These are phyloP conservation scores for Eucalyptus sp. DNA, from an alignment of 345 rosid genomes.

Conservation along the genomic window DNA sequence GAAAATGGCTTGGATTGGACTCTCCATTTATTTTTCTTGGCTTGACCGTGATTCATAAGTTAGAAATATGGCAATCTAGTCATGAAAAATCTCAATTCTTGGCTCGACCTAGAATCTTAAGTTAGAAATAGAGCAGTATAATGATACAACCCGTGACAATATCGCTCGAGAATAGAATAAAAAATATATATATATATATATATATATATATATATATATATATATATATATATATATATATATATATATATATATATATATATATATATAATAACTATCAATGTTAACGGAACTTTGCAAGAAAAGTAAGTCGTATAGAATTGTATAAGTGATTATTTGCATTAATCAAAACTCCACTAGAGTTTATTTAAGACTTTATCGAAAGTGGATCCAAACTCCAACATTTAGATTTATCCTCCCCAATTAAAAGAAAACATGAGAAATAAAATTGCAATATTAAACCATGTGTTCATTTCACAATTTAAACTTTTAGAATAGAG, in stretches of 20 bases:
- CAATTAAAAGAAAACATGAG: neutral
- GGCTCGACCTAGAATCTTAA: neutral
- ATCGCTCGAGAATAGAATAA: neutral
- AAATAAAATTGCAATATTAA: neutral
- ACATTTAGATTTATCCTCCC: neutral
- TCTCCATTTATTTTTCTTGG: neutral
- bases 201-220: too few relatives aligned
- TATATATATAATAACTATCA: too few relatives aligned
- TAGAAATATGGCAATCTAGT: neutral
- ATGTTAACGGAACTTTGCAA: neutral
- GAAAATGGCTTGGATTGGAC: neutral
- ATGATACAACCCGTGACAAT: neutral
- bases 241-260: too few relatives aligned
- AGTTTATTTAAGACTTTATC: neutral
- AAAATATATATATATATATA: neutral
- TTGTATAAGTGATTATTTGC: neutral
- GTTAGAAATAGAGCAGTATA: neutral
- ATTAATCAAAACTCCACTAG: neutral
- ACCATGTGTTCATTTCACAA: too few relatives aligned
- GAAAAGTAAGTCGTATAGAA: neutral
- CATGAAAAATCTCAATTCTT: neutral
- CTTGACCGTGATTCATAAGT: neutral
- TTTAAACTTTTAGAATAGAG: too few relatives aligned
- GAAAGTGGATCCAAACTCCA: neutral
- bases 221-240: too few relatives aligned